Evolutionary conservation across 352 stramenopile species (phyloP), one percentile per base, ranked within the genome.

Genomic region (Globisporangium polare): DNA sequence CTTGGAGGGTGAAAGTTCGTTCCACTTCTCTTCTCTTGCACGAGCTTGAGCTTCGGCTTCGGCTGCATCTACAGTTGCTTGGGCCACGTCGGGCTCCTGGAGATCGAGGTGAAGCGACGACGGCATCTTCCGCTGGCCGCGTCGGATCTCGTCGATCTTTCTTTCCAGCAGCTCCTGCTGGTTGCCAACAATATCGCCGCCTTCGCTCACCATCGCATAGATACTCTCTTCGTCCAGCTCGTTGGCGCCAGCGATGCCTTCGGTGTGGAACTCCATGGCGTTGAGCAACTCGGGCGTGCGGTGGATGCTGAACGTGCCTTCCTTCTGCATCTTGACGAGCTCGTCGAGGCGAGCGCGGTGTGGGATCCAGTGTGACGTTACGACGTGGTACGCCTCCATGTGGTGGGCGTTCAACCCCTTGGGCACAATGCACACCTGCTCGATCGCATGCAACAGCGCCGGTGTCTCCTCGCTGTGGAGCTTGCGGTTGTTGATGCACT

Each of bases 231-330:
- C 62, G 33, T 71, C 72, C 8, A 86, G 50, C 45, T 76, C 77
- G 0, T 70, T 68, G 5, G 78, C 67, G 1, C 78, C 82, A 0
- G 78, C 82, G 8, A 83, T 65, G 17, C 82, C 82, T 68, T 90
- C 80, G 0, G 82, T 90, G 62, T 89, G 78, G 31, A 72, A 78
- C n/a, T 82, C 77, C 81, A 89, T 90, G 15, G 76, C 76, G 20
- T 56, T 75, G 15, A 92, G 67, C 17, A 92, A 22, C 45, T 89
- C 82, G 4, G 82, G 82, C 0, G 80, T 92, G n/a, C 82, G 79
- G 12, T 84, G 70, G 52, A 92, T 88, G 41, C 78, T 92, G 69
- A 92, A 92, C 12, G 72, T 89, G 20, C 80, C 82, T 51, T 89
- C 74, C 55, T 86, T 82, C 63, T 92, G 80, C 82, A 92, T 90